These are phyloP conservation scores for Agaricales sp. DNA, from an alignment of 1,284 basidiomycete genomes.

Conservation along the genomic window DNA sequence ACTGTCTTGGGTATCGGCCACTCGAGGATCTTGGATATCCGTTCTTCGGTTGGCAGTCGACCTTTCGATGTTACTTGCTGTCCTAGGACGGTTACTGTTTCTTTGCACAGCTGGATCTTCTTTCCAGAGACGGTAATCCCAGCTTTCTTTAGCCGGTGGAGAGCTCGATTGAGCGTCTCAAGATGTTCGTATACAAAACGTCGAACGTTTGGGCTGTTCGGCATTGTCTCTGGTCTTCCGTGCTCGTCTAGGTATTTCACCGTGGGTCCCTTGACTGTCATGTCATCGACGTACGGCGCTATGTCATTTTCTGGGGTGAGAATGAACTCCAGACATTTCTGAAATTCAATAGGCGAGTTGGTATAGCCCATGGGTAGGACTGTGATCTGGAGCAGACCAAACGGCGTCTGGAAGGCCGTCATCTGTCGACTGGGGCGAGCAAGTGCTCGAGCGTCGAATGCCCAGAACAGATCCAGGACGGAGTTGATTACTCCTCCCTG, in stretches of 20 bases:
- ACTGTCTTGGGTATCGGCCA: constrained; percentile 7
- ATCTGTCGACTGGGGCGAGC: background rate
- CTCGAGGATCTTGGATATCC: constrained; percentile 7
- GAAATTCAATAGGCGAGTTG: constrained; percentile 10
- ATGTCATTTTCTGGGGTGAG: constrained; percentile 20
- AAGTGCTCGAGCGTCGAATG: background rate
- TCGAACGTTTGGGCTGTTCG: constrained; percentile 2
- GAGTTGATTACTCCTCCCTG: background rate
- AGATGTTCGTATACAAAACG: constrained; percentile 22
- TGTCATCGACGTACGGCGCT: background rate
- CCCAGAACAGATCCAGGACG: too few relatives aligned
- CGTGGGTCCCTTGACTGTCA: background rate
- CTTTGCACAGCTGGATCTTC: too few relatives aligned
- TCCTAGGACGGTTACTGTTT: constrained; percentile 15
- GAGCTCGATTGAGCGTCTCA: constrained; percentile 18
- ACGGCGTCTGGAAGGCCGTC: constrained; percentile 17
- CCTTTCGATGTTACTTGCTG: constrained; percentile 14
- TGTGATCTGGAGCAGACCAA: constrained; percentile 11
- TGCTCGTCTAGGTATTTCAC: background rate
- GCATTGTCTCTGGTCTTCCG: background rate
- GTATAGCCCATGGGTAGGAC: too few relatives aligned
- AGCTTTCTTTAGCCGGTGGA: constrained; percentile 18
- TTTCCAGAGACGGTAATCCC: constrained; percentile 19
- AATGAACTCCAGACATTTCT: too few relatives aligned
- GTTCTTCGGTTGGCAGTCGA: constrained; percentile 2